phyloP scores from a whole-genome alignment of 371 early-diverging fungal species.

The Amoeboaphelidium protococcarum region DNA sequence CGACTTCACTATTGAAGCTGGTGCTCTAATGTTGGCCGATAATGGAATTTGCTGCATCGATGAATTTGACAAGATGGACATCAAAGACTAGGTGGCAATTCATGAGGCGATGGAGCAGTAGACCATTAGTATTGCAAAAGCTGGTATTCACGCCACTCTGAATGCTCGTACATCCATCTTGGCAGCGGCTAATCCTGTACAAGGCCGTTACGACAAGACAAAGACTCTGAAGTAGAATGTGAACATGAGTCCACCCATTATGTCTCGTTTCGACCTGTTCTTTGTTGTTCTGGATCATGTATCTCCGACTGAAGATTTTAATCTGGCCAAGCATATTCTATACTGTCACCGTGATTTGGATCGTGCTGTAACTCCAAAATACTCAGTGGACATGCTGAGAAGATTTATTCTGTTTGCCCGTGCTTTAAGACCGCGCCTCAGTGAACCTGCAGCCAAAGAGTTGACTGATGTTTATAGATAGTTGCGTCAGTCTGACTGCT shows the following conservation, averaged over 20 bases:
- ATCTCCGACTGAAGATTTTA: no score
- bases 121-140: slow-evolving; percentile 20
- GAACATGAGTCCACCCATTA: slow-evolving; percentile 29
- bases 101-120: slow-evolving; percentile 73
- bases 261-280: slow-evolving; percentile 53
- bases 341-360: no score
- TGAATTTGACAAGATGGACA: slow-evolving; percentile 43
- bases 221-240: slow-evolving; percentile 28
- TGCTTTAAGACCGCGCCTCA: no score
- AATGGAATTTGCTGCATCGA: slow-evolving; percentile 50
- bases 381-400: no score
- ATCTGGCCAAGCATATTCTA: slow-evolving; percentile 10
- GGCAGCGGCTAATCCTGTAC: slow-evolving; percentile 51
- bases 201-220: slow-evolving; percentile 29
- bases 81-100: slow-evolving; percentile 36
- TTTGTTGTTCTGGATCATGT: slow-evolving; percentile 44
- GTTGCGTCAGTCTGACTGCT: no score
- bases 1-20: slow-evolving; percentile 46
- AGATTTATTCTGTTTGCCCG: no score
- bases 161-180: slow-evolving; percentile 47
- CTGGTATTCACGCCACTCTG: slow-evolving; percentile 47
- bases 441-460: no score
- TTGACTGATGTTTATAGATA: no score
- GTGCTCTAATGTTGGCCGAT: slow-evolving; percentile 46
- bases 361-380: no score